Conservation (phyloP, 352 stramenopile genomes). For the Thalassiosira pacifica region DNA sequence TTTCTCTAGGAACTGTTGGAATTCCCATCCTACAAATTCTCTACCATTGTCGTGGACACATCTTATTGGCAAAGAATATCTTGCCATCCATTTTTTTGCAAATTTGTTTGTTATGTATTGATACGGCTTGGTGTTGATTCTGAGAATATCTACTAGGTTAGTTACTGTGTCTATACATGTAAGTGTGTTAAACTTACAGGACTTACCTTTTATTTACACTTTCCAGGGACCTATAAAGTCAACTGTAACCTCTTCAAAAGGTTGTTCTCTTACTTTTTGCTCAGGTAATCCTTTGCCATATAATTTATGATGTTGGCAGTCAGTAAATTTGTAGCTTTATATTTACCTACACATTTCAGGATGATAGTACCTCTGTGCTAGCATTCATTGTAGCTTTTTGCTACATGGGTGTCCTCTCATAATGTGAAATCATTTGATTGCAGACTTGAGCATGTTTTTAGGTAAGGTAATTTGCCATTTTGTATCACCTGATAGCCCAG, state of each 20-base stretch:
- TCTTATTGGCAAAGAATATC: slow-evolving; percentile 48
- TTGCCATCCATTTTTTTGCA: slow-evolving; percentile 35
- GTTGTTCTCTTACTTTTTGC: slow-evolving; percentile 15
- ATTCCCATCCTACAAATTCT: slow-evolving; percentile 55
- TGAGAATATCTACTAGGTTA: too few species aligned
- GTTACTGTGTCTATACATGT: slow-evolving; percentile 63
- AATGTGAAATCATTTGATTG: slow-evolving; percentile 58
- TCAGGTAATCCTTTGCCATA: slow-evolving; percentile 29
- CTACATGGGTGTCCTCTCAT: slow-evolving; percentile 39
- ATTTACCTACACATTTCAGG: slow-evolving; percentile 3
- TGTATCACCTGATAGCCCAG: too few species aligned
- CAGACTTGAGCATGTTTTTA: slow-evolving; percentile 6
- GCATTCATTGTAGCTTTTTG: slow-evolving; percentile 23
- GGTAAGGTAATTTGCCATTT: slow-evolving; percentile 44
- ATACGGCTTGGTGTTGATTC: slow-evolving; percentile 42
- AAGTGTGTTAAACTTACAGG: slow-evolving; percentile 45
- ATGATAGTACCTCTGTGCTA: slow-evolving; percentile 36
- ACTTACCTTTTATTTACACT: slow-evolving; percentile 18
- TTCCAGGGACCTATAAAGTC: slow-evolving; percentile 69
- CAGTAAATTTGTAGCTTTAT: slow-evolving; percentile 28
- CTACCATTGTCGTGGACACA: slow-evolving; percentile 56
- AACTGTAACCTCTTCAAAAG: slow-evolving; percentile 59
- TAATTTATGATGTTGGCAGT: slow-evolving; percentile 54
- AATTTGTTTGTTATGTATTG: slow-evolving; percentile 4
- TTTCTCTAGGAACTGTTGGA: slow-evolving; percentile 30